A percentile compares a stretch with the other conserved stretches of the same genome.
Evolutionary conservation across 2,329 filamentous ascomycete genomes (phyloP).

Genomic region (Fusarium sulawesiense): DNA sequence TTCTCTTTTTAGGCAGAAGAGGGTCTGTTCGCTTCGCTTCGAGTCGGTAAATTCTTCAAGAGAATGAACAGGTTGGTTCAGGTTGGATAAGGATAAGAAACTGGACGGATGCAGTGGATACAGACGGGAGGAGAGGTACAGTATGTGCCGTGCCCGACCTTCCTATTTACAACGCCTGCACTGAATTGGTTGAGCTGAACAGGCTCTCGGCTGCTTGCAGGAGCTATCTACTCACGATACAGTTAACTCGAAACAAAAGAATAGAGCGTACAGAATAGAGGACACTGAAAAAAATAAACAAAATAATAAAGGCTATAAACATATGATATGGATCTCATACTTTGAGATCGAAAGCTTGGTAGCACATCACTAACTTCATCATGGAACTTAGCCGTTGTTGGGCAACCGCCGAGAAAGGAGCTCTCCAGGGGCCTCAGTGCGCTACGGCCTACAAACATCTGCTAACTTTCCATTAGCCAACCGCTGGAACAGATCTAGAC

Average conservation of each 20-base stretch:
- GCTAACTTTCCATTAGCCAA: conserved; percentile 33
- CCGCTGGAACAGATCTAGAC: conserved; percentile 37
- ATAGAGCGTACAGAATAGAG: not conserved
- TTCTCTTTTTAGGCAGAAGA: conserved; percentile 45
- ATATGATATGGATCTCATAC: conserved; percentile 2
- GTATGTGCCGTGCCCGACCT: conserved; percentile 30
- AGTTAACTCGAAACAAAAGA: not conserved
- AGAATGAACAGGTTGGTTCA: conserved; percentile 32
- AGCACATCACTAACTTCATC: conserved; percentile 13
- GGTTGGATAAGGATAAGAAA: conserved; percentile 38
- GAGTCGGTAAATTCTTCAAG: conserved; percentile 43
- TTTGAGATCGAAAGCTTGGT: conserved; percentile 16
- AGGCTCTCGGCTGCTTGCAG: conserved; percentile 25
- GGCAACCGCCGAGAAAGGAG: conserved; percentile 23
- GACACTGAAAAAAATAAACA: not conserved
- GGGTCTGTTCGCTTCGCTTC: conserved; percentile 39
- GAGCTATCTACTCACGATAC: not conserved
- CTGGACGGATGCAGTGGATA: conserved; percentile 40
- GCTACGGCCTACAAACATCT: conserved; percentile 14
- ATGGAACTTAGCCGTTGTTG: conserved; percentile 34
- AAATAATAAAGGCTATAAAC: not conserved
- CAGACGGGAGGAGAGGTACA: conserved; percentile 1
- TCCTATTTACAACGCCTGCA: conserved; percentile 38
- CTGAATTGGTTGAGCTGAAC: conserved; percentile 11
- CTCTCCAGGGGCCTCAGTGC: conserved; percentile 34